Evolutionary conservation across 1,139 yeast genomes (phyloP).

Genomic region (Yamadazyma sp.): DNA sequence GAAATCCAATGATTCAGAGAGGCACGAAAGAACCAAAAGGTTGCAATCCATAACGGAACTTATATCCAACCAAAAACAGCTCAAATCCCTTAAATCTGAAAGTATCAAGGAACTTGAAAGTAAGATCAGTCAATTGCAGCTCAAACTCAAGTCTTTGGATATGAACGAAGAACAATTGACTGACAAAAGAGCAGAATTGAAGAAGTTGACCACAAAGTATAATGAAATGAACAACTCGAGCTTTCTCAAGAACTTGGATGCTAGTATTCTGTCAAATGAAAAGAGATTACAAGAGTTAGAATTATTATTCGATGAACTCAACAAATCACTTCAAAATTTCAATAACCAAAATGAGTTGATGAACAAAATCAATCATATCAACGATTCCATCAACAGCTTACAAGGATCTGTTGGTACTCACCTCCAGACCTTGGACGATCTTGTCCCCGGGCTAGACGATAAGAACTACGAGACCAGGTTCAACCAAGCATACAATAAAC

Average conservation of each 20-base stretch:
- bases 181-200: constrained; percentile 32
- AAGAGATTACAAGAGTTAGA: constrained; percentile 45
- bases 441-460: constrained; percentile 23
- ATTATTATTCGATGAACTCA: constrained; percentile 52
- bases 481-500: constrained; percentile 13
- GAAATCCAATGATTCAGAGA: constrained; percentile 11
- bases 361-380: constrained; percentile 49
- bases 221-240: constrained; percentile 25
- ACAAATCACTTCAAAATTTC: constrained; percentile 48
- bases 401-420: constrained; percentile 12
- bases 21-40: constrained; percentile 14
- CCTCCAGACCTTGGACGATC: constrained; percentile 8
- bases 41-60: constrained; percentile 12
- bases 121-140: constrained; percentile 34
- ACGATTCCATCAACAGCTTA: constrained; percentile 10
- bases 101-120: constrained; percentile 14
- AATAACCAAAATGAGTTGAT: constrained; percentile 61
- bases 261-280: constrained; percentile 41
- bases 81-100: constrained; percentile 11
- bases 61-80: constrained; percentile 12
- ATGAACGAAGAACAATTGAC: constrained; percentile 28
- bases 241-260: constrained; percentile 29
- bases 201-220: constrained; percentile 30
- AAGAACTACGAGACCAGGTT: constrained; percentile 22
- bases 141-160: constrained; percentile 43